These are phyloP conservation scores for Coniella lustricola DNA, from an alignment of 2,329 filamentous ascomycete genomes.

Conservation along the genomic window DNA sequence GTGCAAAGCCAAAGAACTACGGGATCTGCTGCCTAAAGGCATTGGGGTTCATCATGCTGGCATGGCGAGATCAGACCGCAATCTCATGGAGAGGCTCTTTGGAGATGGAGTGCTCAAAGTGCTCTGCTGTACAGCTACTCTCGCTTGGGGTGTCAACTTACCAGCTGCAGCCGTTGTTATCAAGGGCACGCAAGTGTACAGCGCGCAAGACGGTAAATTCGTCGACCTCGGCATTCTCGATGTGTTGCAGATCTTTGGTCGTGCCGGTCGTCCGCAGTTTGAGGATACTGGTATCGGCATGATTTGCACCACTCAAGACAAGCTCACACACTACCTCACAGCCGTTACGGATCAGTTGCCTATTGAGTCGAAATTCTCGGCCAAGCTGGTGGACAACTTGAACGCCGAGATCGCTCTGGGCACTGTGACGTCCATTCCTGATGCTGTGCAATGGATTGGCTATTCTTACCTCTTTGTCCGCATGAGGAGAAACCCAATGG, in stretches of 20 bases:
- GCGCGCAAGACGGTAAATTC: conserved; percentile 91
- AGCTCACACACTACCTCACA: conserved; percentile 80
- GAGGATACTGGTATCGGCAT: conserved; percentile 97
- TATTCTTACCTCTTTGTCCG: conserved; percentile 97
- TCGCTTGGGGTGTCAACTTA: conserved; percentile 98
- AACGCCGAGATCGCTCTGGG: conserved; percentile 92
- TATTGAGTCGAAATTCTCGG: conserved; percentile 93
- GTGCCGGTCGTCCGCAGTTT: conserved; percentile 94
- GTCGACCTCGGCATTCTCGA: conserved; percentile 94
- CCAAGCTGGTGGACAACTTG: conserved; percentile 89
- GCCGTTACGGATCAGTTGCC: conserved; percentile 94
- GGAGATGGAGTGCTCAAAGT: conserved; percentile 90
- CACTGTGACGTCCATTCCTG: conserved; percentile 87
- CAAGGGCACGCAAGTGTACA: conserved; percentile 97
- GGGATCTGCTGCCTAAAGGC: conserved; percentile 83
- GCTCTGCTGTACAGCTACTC: conserved; percentile 93
- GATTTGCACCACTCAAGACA: conserved; percentile 95
- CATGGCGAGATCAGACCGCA: conserved; percentile 89
- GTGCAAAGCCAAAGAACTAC: conserved; percentile 77
- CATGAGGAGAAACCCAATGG: conserved; percentile 85
- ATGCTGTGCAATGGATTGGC: conserved; percentile 94
- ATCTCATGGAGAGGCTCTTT: conserved; percentile 91
- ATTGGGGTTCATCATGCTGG: conserved; percentile 95
- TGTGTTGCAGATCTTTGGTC: conserved; percentile 95
- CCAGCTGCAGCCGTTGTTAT: conserved; percentile 95